phyloP scores from a whole-genome alignment of 2,329 filamentous ascomycete species.

The Huntiella decipiens region DNA sequence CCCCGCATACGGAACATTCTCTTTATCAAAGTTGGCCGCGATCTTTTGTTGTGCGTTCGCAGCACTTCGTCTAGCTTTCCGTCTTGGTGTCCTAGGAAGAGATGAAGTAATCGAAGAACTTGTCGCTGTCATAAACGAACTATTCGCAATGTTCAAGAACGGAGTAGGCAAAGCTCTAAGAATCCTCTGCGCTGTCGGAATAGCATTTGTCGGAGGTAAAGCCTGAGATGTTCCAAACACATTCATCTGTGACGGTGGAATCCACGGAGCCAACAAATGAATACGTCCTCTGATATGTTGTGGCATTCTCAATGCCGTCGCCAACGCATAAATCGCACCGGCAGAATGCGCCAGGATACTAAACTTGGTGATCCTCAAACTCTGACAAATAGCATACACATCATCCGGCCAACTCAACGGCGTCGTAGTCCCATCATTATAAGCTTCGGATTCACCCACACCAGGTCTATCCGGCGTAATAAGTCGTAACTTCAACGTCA shows the following conservation, averaged over 20 bases:
- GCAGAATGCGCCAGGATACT: conserved; percentile 92
- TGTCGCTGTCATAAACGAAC: conserved; percentile 82
- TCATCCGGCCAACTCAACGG: conserved; percentile 87
- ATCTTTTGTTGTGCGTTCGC: background rate
- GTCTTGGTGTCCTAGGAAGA: conserved; percentile 45
- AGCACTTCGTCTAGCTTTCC: conserved; percentile 26
- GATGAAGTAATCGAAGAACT: conserved; percentile 70
- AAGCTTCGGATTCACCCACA: conserved; percentile 77
- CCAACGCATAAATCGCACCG: conserved; percentile 92
- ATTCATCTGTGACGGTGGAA: conserved; percentile 83
- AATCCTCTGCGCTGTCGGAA: conserved; percentile 82
- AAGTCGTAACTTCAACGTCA: conserved; percentile 70
- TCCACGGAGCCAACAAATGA: conserved; percentile 89
- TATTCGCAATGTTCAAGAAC: conserved; percentile 84
- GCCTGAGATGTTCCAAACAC: conserved; percentile 56
- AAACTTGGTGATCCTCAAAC: conserved; percentile 84
- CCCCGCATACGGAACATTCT: conserved; percentile 1
- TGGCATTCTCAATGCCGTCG: conserved; percentile 85
- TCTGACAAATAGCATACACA: conserved; percentile 82
- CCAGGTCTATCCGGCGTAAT: conserved; percentile 91
- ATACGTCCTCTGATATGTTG: conserved; percentile 89
- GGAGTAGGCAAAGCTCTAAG: conserved; percentile 77
- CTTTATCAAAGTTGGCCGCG: background rate
- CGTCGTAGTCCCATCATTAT: conserved; percentile 62
- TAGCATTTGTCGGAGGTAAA: conserved; percentile 60